phyloP scores from a whole-genome alignment of 257 asterid species.

The Cynanchum wilfordii region DNA sequence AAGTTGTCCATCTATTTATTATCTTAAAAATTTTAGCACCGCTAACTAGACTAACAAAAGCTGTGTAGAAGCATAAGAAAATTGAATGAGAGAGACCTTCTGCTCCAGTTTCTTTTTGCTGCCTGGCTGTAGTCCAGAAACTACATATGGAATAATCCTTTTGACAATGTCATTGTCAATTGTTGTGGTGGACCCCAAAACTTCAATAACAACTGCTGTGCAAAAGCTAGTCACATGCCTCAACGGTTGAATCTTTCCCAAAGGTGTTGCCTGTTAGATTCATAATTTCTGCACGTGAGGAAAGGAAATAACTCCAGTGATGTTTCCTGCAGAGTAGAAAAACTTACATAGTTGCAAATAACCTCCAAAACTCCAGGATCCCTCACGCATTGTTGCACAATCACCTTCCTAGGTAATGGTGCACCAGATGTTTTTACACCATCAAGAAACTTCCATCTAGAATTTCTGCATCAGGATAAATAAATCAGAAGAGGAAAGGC shows the following conservation, averaged over 20 bases:
- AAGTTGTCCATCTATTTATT: neutral
- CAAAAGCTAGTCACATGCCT: conserved; percentile 61
- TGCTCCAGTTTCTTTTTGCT: conserved; percentile 47
- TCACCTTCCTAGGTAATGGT: conserved; percentile 67
- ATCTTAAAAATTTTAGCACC: neutral
- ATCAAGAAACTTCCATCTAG: conserved; percentile 80
- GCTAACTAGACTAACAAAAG: too few relatives aligned
- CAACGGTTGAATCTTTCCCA: conserved; percentile 59
- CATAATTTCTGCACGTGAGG: conserved; percentile 21
- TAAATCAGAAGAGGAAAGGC: neutral
- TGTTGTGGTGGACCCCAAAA: conserved; percentile 46
- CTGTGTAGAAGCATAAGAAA: neutral
- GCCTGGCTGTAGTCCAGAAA: conserved; percentile 54
- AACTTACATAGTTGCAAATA: conserved; percentile 69
- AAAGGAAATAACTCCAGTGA: conserved; percentile 11
- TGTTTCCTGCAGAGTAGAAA: conserved; percentile 10
- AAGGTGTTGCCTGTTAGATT: conserved; percentile 51
- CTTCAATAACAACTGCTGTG: conserved; percentile 76
- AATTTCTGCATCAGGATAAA: conserved; percentile 50
- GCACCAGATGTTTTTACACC: conserved; percentile 89
- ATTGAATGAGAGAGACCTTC: conserved; percentile 39
- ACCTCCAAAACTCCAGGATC: conserved; percentile 76
- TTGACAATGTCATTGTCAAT: conserved; percentile 53
- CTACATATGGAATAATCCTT: conserved; percentile 66
- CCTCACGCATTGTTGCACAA: conserved; percentile 73